Conservation (phyloP, 2,329 filamentous ascomycete genomes). For the Colletotrichum sp. region DNA sequence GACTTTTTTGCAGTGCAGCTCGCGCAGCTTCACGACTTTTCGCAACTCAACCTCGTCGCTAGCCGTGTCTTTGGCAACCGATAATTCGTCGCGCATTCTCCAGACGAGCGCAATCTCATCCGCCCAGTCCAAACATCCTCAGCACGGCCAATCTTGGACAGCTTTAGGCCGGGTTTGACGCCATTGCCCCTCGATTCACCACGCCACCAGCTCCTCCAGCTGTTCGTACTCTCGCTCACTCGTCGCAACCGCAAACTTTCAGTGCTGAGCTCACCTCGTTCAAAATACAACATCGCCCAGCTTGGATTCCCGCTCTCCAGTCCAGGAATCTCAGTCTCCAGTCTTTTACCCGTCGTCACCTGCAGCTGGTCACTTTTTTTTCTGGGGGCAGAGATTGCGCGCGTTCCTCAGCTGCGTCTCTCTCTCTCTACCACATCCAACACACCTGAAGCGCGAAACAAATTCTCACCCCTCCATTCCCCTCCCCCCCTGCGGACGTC, state of each 20-base stretch:
- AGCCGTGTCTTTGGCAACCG: background rate
- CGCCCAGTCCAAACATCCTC: background rate
- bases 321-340: background rate
- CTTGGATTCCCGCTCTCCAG: background rate
- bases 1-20: conserved; percentile 2
- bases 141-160: background rate
- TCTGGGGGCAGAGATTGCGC: conserved; percentile 2
- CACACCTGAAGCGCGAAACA: conserved; percentile 20
- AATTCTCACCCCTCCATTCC: conserved; percentile 19
- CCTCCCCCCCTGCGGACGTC: conserved; percentile 1
- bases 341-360: background rate
- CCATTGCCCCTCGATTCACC: conserved; percentile 15
- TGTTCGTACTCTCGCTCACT: background rate
- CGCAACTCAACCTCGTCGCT: background rate
- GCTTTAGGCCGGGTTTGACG: background rate
- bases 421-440: conserved; percentile 1
- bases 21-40: background rate
- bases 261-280: background rate
- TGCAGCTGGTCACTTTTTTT: background rate
- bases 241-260: background rate
- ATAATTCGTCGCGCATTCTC: conserved; percentile 3
- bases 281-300: background rate
- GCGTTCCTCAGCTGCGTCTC: conserved; percentile 11
- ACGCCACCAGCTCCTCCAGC: conserved; percentile 1
- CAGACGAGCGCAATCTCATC: conserved; percentile 10